Conservation (phyloP, 2,329 filamentous ascomycete species). For the Fusarium palustre region DNA sequence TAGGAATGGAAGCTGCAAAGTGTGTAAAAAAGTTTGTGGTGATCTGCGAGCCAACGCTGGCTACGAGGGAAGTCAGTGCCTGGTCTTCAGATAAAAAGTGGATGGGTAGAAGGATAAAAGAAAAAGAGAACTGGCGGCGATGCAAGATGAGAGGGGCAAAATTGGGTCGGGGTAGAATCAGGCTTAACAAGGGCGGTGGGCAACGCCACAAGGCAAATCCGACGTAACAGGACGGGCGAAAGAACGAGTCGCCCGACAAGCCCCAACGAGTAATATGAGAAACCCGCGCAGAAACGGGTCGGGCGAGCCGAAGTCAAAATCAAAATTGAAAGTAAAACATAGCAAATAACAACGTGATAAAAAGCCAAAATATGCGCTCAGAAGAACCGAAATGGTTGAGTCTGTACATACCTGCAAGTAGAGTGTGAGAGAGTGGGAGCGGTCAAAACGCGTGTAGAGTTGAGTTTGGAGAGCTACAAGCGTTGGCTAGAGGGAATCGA, state of each 20-base stretch:
- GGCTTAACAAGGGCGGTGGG: constrained; percentile 43
- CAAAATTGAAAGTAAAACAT: neutral
- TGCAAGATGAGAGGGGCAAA: constrained; percentile 44
- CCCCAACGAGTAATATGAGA: constrained; percentile 16
- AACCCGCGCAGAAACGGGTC: constrained; percentile 21
- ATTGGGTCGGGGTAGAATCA: constrained; percentile 42
- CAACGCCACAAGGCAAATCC: constrained; percentile 48
- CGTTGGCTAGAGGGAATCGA: constrained; percentile 22
- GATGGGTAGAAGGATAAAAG: constrained; percentile 22
- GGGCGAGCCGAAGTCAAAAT: constrained; percentile 1
- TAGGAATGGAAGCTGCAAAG: constrained; percentile 33
- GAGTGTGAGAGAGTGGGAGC: constrained; percentile 36
- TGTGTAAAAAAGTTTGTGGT: constrained; percentile 19
- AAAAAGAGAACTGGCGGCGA: constrained; percentile 32
- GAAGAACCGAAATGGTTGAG: neutral
- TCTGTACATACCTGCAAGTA: constrained; percentile 42
- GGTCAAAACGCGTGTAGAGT: constrained; percentile 45
- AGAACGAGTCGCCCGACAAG: constrained; percentile 29
- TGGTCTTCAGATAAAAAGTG: constrained; percentile 24
- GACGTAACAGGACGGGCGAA: constrained; percentile 38
- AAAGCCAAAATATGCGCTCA: neutral
- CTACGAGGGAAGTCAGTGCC: constrained; percentile 35
- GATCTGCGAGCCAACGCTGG: constrained; percentile 43
- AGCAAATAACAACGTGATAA: neutral
- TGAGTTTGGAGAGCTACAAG: constrained; percentile 21